Base-by-base conservation (phyloP, 768 basidiomycete genomes). In the Omphalotus guepiniiformis region DNA sequence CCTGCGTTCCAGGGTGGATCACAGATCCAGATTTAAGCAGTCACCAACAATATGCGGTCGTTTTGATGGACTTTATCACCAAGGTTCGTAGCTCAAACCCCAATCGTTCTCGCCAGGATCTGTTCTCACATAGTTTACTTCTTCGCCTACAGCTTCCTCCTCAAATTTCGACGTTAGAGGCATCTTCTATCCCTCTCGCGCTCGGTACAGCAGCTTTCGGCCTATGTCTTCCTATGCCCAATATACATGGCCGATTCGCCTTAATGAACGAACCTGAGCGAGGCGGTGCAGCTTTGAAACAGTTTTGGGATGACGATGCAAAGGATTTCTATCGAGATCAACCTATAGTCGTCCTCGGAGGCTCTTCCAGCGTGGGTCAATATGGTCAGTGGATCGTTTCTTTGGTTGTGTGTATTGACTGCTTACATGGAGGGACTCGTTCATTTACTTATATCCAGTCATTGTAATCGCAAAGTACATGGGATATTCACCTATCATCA, bases 161-260 rank as follows among this genome's bases (percentile, higher is more conserved):
- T 57, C 63, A 4, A 69, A 64, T 34, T 32, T 76, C 38, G 67
- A 73, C 1, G 76, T 73, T 50, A 78, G 77, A 75, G 47, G 78
- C 72, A 2, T 53, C 74, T 0, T 71, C 78, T 1, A 55, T 82
- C n/a, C 76, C 79, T 7, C 59, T 75, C 2, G 78, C 65, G 1
- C 52, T 80, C n/a, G 67, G 69, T 6, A 73, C 75, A 16, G 75
- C 76, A 12, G 73, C 72, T 27, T 60, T 72, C n/a, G 79, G 75
- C 2, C 52, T 82, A n/a, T n/a, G n/a, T n/a, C n/a, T 16, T 81
- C 75, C 57, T 65, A 57, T 23, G 55, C 48, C 41, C 59, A 35
- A 15, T 62, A 66, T 0, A 59, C 69, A 50, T n/a, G n/a, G n/a
- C n/a, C n/a, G n/a, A n/a, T n/a, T n/a, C n/a, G n/a, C n/a, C n/a